Evolutionary conservation across 345 rosid genomes (phyloP).

Genomic region (Moricandia arvensis): DNA sequence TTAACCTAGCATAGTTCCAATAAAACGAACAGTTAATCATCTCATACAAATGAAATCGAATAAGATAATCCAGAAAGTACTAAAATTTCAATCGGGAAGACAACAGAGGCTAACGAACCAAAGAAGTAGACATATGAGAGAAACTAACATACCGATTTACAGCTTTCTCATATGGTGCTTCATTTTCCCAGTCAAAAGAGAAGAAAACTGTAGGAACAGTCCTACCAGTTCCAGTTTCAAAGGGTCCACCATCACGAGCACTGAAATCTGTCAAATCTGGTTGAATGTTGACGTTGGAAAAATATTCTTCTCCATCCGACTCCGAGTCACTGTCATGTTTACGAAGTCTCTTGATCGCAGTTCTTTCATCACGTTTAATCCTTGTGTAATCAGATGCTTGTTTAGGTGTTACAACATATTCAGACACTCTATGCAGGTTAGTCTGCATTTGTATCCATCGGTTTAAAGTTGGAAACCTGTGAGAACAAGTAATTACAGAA

Average conservation of each 20-base stretch:
- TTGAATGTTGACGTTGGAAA: conserved; percentile 38
- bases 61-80: neutral
- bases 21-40: conserved; percentile 10
- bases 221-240: conserved; percentile 46
- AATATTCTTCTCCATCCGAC: conserved; percentile 65
- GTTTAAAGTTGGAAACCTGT: conserved; percentile 89
- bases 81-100: neutral
- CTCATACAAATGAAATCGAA: conserved; percentile 6
- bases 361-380: conserved; percentile 54
- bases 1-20: conserved; percentile 50
- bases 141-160: conserved; percentile 58
- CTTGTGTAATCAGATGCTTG: conserved; percentile 48
- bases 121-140: neutral
- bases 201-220: conserved; percentile 67
- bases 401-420: conserved; percentile 74
- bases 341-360: conserved; percentile 70
- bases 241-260: conserved; percentile 45
- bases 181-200: conserved; percentile 91
- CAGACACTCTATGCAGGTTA: conserved; percentile 91
- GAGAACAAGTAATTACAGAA: conserved; percentile 4
- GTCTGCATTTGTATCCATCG: conserved; percentile 99
- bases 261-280: conserved; percentile 44
- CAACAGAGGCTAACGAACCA: conserved; percentile 1
- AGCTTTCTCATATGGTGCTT: conserved; percentile 86
- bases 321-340: conserved; percentile 74